Percentiles rank a stretch among this genome's conserved stretches.
Conservation (phyloP, 495 filamentous ascomycete genomes). For the Astrothelium subdiscretum region DNA sequence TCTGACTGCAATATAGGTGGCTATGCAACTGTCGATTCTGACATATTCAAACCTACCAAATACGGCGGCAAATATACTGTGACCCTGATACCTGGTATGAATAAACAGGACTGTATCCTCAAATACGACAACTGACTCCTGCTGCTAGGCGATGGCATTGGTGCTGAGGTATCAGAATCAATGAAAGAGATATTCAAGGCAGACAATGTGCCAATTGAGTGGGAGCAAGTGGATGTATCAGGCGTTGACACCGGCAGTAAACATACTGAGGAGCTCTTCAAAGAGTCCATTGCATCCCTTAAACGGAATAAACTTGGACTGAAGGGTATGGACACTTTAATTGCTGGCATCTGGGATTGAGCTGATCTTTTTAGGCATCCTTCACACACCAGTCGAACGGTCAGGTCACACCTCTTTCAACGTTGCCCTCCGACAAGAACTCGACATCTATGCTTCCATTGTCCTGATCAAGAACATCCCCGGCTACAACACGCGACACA, state of each 20-base stretch:
- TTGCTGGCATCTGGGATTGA: constrained; percentile 10
- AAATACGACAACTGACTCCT: constrained; percentile 9
- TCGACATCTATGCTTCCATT: constrained; percentile 98
- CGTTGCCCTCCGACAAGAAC: constrained; percentile 93
- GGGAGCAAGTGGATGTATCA: constrained; percentile 96
- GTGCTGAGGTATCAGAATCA: constrained; percentile 92
- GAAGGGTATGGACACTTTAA: constrained; percentile 43
- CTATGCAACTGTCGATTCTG: constrained; percentile 62
- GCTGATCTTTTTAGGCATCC: constrained; percentile 50
- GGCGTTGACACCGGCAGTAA: constrained; percentile 79
- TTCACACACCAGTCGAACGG: constrained; percentile 91
- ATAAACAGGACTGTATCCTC: background rate
- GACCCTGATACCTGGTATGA: constrained; percentile 81
- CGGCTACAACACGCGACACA: constrained; percentile 92
- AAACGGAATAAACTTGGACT: constrained; percentile 96
- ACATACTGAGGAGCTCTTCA: constrained; percentile 88
- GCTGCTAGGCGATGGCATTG: constrained; percentile 76
- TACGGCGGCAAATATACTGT: constrained; percentile 99
- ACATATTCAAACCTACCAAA: constrained; percentile 97
- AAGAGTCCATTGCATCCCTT: constrained; percentile 85
- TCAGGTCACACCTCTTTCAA: constrained; percentile 99
- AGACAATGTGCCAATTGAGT: constrained; percentile 95
- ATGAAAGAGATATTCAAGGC: constrained; percentile 99
- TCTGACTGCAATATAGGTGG: constrained; percentile 6
- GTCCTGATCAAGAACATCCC: constrained; percentile 98